These are phyloP conservation scores for Schizophyllum commune DNA, from an alignment of 1,284 basidiomycete species.

Conservation along the genomic window DNA sequence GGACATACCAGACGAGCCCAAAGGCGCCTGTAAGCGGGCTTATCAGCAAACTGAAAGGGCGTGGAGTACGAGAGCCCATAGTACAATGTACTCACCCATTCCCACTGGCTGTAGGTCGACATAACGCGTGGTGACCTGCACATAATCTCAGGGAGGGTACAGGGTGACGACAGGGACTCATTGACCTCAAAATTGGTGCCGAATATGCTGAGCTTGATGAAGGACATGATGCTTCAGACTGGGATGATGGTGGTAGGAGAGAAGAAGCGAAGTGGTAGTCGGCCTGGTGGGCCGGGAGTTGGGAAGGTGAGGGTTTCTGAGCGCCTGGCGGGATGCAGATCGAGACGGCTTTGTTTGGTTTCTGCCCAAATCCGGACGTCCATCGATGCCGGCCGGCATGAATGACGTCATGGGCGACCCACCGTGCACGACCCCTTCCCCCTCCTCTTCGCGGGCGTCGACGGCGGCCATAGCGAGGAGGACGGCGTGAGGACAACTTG, in stretches of 20 bases:
- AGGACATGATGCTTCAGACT: constrained; percentile 52
- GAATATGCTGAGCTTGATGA: constrained; percentile 98
- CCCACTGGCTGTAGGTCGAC: constrained; percentile 99
- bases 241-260: not conserved
- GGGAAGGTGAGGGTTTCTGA: not conserved
- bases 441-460: no score
- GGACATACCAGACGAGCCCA: constrained; percentile 84
- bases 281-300: no score
- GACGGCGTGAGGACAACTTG: no score
- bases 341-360: not conserved
- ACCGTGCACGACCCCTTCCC: no score
- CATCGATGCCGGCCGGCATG: not conserved
- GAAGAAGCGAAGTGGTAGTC: no score
- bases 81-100: constrained; percentile 69
- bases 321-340: not conserved
- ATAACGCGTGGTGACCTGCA: constrained; percentile 94
- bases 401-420: not conserved
- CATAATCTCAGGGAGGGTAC: constrained; percentile 13
- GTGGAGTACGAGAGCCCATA: constrained; percentile 11
- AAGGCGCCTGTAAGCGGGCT: constrained; percentile 64
- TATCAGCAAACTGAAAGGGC: not conserved
- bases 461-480: no score
- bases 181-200: constrained; percentile 89
- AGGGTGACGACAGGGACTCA: constrained; percentile 6
- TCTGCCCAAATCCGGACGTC: not conserved